Conservation (phyloP, 1,284 basidiomycete species). For the Papiliotrema terrestris region DNA sequence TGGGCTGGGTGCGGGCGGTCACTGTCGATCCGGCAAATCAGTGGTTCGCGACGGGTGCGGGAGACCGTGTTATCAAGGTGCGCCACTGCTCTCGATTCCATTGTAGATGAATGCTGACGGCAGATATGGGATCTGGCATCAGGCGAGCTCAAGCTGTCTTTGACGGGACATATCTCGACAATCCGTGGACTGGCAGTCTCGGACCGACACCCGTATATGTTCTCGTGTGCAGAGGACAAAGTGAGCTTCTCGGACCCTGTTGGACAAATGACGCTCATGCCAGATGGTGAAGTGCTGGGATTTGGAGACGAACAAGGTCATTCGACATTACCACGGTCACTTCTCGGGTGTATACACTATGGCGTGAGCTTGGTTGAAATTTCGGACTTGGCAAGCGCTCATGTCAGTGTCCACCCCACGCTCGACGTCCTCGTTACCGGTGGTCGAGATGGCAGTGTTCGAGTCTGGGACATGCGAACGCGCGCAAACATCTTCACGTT, state of each 20-base stretch:
- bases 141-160: slow-evolving; percentile 87
- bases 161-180: slow-evolving; percentile 97
- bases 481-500: slow-evolving; percentile 93
- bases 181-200: slow-evolving; percentile 93
- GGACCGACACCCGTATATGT: slow-evolving; percentile 89
- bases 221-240: slow-evolving; percentile 97
- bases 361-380: slow-evolving; percentile 51
- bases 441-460: slow-evolving; percentile 89
- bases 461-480: slow-evolving; percentile 98
- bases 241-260: slow-evolving; percentile 49
- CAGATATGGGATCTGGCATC: slow-evolving; percentile 96
- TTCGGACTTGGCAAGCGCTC: not conserved
- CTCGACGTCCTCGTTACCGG: slow-evolving; percentile 92
- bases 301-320: slow-evolving; percentile 96
- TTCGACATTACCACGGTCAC: slow-evolving; percentile 96
- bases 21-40: slow-evolving; percentile 97
- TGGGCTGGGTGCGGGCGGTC: slow-evolving; percentile 96
- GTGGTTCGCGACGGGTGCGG: slow-evolving; percentile 98
- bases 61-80: slow-evolving; percentile 90
- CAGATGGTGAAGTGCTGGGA: slow-evolving; percentile 99
- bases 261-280: not conserved
- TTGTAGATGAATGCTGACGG: not conserved
- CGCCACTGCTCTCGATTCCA: slow-evolving; percentile 1
- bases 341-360: slow-evolving; percentile 92
- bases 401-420: slow-evolving; percentile 76